phyloP scores from a whole-genome alignment of 2,329 filamentous ascomycete species.

The Fusarium metavorans region DNA sequence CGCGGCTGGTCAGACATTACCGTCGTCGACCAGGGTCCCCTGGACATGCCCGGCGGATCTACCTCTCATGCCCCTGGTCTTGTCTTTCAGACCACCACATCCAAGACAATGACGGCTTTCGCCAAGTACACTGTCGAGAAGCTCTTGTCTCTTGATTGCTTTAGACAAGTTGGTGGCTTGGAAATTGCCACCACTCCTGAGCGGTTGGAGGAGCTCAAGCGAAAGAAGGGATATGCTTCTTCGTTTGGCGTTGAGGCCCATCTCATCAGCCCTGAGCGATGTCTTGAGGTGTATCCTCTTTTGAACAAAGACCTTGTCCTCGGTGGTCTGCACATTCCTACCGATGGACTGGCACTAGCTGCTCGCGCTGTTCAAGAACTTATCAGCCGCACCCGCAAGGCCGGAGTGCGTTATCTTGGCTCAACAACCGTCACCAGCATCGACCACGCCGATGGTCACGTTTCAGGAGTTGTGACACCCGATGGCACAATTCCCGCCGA shows the following conservation, averaged over 20 bases:
- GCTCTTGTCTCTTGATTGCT: constrained; percentile 67
- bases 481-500: constrained; percentile 66
- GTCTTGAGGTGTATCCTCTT: constrained; percentile 64
- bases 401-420: constrained; percentile 69
- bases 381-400: constrained; percentile 66
- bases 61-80: constrained; percentile 74
- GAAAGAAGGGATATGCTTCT: constrained; percentile 70
- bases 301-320: constrained; percentile 66
- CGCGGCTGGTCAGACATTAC: constrained; percentile 74
- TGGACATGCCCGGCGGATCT: constrained; percentile 72
- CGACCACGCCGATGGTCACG: constrained; percentile 58
- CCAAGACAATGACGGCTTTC: constrained; percentile 68
- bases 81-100: constrained; percentile 72
- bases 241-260: constrained; percentile 71
- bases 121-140: constrained; percentile 73
- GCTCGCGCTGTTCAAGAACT: constrained; percentile 72
- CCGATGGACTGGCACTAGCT: constrained; percentile 70
- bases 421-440: constrained; percentile 70
- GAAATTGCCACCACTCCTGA: constrained; percentile 72
- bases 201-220: constrained; percentile 70
- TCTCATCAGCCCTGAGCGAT: constrained; percentile 65
- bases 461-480: constrained; percentile 68
- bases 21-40: constrained; percentile 72
- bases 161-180: constrained; percentile 73
- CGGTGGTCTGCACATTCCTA: constrained; percentile 70